Percentiles rank a stretch among this genome's conserved stretches.
These are phyloP conservation scores for Solanum boliviense DNA, from an alignment of 257 asterid species.

Conservation along the genomic window DNA sequence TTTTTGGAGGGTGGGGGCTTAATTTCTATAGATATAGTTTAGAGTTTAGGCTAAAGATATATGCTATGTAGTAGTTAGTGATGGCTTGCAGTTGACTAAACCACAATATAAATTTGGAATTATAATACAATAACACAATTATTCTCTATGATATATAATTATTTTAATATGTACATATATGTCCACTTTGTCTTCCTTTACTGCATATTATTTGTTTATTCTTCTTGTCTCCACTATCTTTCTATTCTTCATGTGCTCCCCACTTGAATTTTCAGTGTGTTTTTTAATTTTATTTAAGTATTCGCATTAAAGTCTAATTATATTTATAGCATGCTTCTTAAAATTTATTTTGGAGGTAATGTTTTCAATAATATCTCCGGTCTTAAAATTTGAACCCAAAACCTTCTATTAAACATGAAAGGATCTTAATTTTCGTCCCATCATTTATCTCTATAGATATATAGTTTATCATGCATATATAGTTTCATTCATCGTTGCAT, in stretches of 20 bases:
- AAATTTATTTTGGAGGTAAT: background rate
- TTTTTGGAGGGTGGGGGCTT: background rate
- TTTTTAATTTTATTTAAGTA: background rate
- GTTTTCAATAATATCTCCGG: background rate
- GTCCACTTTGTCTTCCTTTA: conserved; percentile 23
- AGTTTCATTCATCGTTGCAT: background rate
- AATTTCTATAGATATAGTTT: background rate
- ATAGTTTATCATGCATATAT: background rate
- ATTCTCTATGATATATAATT: conserved; percentile 1
- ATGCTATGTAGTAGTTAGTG: background rate
- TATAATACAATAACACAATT: conserved; percentile 10
- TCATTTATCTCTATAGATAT: too few species aligned
- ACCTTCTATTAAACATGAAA: background rate
- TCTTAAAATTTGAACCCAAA: background rate
- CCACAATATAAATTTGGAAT: conserved; percentile 7
- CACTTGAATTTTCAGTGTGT: background rate
- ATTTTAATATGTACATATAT: background rate
- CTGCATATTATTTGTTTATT: conserved; percentile 21
- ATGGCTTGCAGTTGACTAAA: conserved; percentile 27
- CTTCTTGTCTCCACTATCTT: conserved; percentile 25
- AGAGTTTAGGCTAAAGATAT: background rate
- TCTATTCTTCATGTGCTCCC: background rate
- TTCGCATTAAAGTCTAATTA: background rate
- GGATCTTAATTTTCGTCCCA: background rate
- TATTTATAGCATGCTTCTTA: background rate